Base-by-base conservation (phyloP, 306 rosid genomes). In the Cyclanthera cordifolia region DNA sequence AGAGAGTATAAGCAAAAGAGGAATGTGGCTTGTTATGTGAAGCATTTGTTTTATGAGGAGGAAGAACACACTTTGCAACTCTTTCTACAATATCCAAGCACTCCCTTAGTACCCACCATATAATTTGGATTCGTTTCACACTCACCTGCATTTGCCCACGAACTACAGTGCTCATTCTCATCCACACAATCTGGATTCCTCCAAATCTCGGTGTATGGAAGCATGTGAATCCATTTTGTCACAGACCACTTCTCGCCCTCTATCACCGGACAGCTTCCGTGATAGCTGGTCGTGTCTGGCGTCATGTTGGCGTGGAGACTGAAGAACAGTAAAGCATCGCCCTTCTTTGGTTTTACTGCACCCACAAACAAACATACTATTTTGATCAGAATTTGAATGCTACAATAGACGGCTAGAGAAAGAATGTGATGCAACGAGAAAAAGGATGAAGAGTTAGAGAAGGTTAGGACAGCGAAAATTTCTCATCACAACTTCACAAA, bases 211-310 rank as follows among this genome's bases (percentile, higher is more conserved):
- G 80, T 82, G 13, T 86, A 83, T 75, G 89, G 84, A 53, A 86
- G 73, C 60, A 93, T 96, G 19, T 93, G 99, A 80, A 93, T 88
- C 96, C 99, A 93, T 82, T 93, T 93, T 14, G 99, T 93, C 41
- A 97, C 95, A 6, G 97, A 93, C 99, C 99, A 93, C 79, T 93
- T 93, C 84, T 93, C 99, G 2, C 97, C 99, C 76, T 84, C 84
- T 25, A 93, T 85, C 41, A 93, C 99, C 0, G 96, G 99, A 73
- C 99, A 93, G 79, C 99, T 90, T 45, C 95, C 95, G 19, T 93
- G 99, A 82, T 86, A 83, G 72, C 99, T 93, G 32, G 4, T 66
- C 20, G 73, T 0, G 72, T 93, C 99, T 0, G 85, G 78, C 4
- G 85, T 83, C 12, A 85, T 88, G 51, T 90, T 84, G 0, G 84